A percentile compares a stretch with the other conserved stretches of the same genome.
These are phyloP conservation scores for Clarireedia monteithiana DNA, from an alignment of 2,329 filamentous ascomycete genomes.

Conservation along the genomic window DNA sequence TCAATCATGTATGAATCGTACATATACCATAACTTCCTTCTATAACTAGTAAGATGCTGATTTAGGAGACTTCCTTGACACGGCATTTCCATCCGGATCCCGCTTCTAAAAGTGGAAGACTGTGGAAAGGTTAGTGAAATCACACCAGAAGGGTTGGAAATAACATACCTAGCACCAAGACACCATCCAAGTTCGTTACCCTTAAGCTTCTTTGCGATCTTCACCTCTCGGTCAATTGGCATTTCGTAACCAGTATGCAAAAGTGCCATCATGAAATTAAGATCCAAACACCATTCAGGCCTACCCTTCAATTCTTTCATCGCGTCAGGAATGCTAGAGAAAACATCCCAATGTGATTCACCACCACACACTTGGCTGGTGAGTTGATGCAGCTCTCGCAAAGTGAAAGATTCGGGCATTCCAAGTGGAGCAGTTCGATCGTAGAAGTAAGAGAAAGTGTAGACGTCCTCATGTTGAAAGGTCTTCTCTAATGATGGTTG, in stretches of 20 bases:
- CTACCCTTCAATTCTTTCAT: constrained; percentile 71
- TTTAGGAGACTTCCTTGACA: constrained; percentile 64
- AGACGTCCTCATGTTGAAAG: constrained; percentile 84
- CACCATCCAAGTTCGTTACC: constrained; percentile 97
- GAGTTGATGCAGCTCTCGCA: constrained; percentile 82
- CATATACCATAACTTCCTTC: neutral
- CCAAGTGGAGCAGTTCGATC: constrained; percentile 89
- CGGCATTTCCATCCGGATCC: constrained; percentile 87
- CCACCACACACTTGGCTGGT: constrained; percentile 79
- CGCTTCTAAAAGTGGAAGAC: constrained; percentile 74
- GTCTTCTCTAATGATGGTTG: constrained; percentile 90
- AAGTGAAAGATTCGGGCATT: constrained; percentile 96
- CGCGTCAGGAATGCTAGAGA: constrained; percentile 67
- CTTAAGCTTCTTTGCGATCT: constrained; percentile 98
- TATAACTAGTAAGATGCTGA: neutral
- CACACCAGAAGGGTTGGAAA: neutral
- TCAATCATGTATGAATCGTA: constrained; percentile 7
- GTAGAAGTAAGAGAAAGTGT: constrained; percentile 97
- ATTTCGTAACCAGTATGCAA: constrained; percentile 96
- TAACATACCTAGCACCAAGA: constrained; percentile 78
- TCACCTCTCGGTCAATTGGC: constrained; percentile 91
- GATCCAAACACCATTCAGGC: constrained; percentile 86
- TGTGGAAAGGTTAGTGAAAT: constrained; percentile 37
- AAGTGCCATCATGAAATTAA: constrained; percentile 93
- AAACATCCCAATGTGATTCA: constrained; percentile 69